A percentile compares a stretch with the other conserved stretches of the same genome.
Evolutionary conservation across 1,139 yeast species (phyloP).

Genomic region (Saccharomycopsis hybrid): DNA sequence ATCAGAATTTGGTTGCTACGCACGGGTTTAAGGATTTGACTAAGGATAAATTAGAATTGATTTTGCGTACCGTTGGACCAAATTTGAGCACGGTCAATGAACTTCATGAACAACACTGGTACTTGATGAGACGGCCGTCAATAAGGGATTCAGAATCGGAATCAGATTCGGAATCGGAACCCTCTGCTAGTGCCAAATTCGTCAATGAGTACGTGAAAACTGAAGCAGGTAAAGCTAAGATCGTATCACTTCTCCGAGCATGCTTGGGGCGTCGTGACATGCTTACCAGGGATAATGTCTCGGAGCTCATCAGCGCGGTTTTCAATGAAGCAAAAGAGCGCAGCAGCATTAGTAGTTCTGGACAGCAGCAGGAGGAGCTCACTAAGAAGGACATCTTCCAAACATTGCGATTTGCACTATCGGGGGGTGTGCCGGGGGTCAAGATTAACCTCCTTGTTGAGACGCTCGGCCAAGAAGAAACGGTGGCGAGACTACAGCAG

Average conservation of each 20-base stretch:
- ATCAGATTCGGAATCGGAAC: too few relatives aligned
- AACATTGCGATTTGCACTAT: constrained; percentile 60
- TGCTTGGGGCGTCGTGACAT: too few relatives aligned
- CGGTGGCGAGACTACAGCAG: constrained; percentile 32
- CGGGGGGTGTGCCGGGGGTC: constrained; percentile 68
- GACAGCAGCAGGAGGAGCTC: constrained; percentile 21
- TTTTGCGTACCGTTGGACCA: constrained; percentile 30
- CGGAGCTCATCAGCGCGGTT: neutral
- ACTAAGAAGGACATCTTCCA: constrained; percentile 50
- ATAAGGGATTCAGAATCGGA: too few relatives aligned
- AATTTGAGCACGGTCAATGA: constrained; percentile 45
- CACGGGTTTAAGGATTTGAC: constrained; percentile 17
- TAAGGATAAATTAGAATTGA: constrained; percentile 23
- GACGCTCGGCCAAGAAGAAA: constrained; percentile 48
- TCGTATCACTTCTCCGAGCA: too few relatives aligned
- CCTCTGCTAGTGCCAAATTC: constrained; percentile 35
- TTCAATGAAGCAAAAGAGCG: neutral
- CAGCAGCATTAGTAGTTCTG: too few relatives aligned
- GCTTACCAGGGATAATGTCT: neutral
- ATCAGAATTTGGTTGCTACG: constrained; percentile 9
- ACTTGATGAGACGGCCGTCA: too few relatives aligned
- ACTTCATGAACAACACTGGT: constrained; percentile 37
- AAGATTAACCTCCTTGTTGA: constrained; percentile 55
- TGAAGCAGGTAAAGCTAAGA: neutral
- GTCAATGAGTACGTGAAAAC: neutral